These are phyloP conservation scores for Phytophthora rubi DNA, from an alignment of 352 stramenopile species.

Conservation along the genomic window DNA sequence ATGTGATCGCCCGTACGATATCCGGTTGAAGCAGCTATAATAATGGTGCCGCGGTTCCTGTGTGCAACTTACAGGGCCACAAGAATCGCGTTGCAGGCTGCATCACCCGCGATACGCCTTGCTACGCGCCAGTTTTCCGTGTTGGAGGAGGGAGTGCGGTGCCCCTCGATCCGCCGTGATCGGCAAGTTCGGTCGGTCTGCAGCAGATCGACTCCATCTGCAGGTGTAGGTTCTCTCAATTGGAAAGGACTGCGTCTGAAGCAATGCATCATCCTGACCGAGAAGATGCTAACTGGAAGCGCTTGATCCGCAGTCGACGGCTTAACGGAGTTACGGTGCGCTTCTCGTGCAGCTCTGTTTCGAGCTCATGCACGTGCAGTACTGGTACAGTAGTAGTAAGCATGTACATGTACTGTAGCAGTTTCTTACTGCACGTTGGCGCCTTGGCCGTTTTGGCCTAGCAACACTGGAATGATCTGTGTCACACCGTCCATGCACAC, in stretches of 20 bases:
- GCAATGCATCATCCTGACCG: background rate
- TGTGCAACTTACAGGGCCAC: background rate
- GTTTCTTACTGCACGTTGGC: no score
- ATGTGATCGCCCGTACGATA: background rate
- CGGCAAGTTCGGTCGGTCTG: constrained; percentile 2
- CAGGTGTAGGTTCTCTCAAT: background rate
- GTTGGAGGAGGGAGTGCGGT: constrained; percentile 24
- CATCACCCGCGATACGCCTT: constrained; percentile 1
- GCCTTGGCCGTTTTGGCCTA: background rate
- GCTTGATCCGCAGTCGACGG: background rate
- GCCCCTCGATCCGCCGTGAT: constrained; percentile 1
- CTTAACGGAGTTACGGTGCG: background rate
- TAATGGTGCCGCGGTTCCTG: constrained; percentile 7
- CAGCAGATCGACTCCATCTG: constrained; percentile 10
- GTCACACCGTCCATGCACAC: background rate
- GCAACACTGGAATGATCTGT: constrained; percentile 19
- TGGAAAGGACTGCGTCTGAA: background rate
- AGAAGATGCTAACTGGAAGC: background rate
- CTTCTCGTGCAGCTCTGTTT: background rate
- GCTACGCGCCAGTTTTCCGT: constrained; percentile 31
- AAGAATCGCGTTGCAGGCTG: background rate
- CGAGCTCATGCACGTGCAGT: background rate
- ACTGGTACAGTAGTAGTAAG: no score
- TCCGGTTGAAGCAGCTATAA: background rate
- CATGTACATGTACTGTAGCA: no score